Conservation (phyloP, 2,329 filamentous ascomycete genomes). For the Sporothrix humicola region DNA sequence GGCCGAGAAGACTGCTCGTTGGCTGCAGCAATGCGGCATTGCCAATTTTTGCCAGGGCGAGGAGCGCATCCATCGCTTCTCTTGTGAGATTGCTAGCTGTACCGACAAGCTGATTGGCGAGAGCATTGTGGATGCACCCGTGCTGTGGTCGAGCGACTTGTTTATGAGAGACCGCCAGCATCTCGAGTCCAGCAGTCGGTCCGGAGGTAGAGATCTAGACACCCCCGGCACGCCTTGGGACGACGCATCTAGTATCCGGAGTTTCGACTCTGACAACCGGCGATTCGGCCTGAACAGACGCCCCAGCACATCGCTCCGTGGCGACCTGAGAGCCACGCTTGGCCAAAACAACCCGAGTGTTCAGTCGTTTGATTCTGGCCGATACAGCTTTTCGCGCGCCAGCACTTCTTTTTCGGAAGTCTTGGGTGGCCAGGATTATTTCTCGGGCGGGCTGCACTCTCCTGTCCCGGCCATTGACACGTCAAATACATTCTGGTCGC, state of each 20-base stretch:
- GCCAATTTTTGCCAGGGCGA: conserved; percentile 96
- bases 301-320: conserved; percentile 57
- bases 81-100: conserved; percentile 85
- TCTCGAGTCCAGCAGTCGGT: conserved; percentile 54
- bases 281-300: conserved; percentile 49
- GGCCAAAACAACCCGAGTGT: conserved; percentile 67
- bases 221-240: conserved; percentile 55
- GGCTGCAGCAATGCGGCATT: conserved; percentile 80
- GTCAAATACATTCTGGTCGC: conserved; percentile 85
- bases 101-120: conserved; percentile 85
- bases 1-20: conserved; percentile 79
- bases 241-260: conserved; percentile 60
- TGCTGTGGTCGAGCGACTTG: conserved; percentile 90
- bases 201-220: conserved; percentile 52
- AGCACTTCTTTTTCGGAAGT: conserved; percentile 67
- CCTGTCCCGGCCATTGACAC: conserved; percentile 76
- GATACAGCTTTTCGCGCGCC: conserved; percentile 64
- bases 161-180: conserved; percentile 77
- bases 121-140: conserved; percentile 80
- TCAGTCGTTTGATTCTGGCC: conserved; percentile 70
- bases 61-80: conserved; percentile 92
- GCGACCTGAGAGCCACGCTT: conserved; percentile 62
- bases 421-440: conserved; percentile 72
- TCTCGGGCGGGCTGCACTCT: conserved; percentile 67
- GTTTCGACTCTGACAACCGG: conserved; percentile 55